Evolutionary conservation across 192 early-diverging fungal genomes (phyloP).

Genomic region (Glomus cerebriforme): DNA sequence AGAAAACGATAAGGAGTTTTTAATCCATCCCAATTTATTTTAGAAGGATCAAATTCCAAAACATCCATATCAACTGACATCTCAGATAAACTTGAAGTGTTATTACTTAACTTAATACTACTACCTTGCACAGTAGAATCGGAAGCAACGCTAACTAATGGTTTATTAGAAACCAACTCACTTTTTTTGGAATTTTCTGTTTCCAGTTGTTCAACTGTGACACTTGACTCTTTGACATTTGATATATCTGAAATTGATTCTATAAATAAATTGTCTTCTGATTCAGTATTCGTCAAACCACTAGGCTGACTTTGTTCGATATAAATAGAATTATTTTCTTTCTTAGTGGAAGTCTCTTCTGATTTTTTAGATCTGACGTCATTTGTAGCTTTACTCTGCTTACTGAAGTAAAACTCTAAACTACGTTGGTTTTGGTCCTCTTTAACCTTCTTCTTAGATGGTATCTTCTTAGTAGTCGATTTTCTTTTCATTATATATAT

Average conservation of each 20-base stretch:
- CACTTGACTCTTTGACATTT: not conserved
- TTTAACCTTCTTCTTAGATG: not conserved
- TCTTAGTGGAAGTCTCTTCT: too few species aligned
- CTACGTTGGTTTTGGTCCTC: not conserved
- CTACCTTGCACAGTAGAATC: not conserved
- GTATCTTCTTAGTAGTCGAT: not conserved
- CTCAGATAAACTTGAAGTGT: not conserved
- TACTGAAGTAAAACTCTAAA: not conserved
- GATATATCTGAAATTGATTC: not conserved
- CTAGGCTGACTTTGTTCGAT: not conserved
- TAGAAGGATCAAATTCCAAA: constrained; percentile 15
- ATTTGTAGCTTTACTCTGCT: not conserved
- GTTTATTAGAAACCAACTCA: too few species aligned
- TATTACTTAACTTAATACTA: too few species aligned
- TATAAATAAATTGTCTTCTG: not conserved
- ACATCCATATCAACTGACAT: constrained; percentile 1
- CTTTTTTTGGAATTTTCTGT: not conserved
- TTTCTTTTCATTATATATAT: not conserved
- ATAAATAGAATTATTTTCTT: not conserved
- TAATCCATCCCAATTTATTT: not conserved
- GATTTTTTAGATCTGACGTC: not conserved
- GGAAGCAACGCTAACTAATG: too few species aligned
- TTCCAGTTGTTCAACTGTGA: not conserved
- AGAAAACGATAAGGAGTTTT: constrained; percentile 31
- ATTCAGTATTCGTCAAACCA: not conserved